These are phyloP conservation scores for Neoscytalidium dimidiatum DNA, from an alignment of 2,329 filamentous ascomycete genomes.

Conservation along the genomic window DNA sequence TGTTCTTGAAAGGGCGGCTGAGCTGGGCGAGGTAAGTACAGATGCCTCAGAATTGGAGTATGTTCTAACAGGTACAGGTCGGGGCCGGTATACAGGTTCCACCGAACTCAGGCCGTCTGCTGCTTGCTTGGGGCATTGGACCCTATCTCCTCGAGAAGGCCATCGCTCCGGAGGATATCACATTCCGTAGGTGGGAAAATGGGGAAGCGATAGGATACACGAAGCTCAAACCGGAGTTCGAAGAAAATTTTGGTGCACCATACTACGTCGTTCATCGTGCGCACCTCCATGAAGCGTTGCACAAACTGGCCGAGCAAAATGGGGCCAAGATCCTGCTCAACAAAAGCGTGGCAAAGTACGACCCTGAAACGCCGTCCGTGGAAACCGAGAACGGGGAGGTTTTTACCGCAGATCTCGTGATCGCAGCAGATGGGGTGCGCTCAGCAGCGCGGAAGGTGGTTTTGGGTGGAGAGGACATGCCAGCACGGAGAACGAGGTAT, in stretches of 20 bases:
- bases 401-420: constrained; percentile 35
- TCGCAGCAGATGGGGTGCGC: constrained; percentile 49
- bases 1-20: constrained; percentile 36
- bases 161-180: constrained; percentile 46
- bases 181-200: constrained; percentile 55
- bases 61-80: constrained; percentile 14
- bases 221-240: constrained; percentile 55
- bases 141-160: constrained; percentile 22
- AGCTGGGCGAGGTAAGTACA: constrained; percentile 32
- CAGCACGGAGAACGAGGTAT: constrained; percentile 59
- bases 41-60: too few relatives aligned
- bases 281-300: constrained; percentile 25
- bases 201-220: constrained; percentile 48
- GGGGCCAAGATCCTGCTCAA: constrained; percentile 23
- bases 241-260: constrained; percentile 29
- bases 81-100: constrained; percentile 21
- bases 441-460: constrained; percentile 36
- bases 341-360: constrained; percentile 22
- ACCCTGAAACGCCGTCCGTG: constrained; percentile 18
- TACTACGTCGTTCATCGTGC: constrained; percentile 29
- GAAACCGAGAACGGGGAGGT: constrained; percentile 42
- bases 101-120: constrained; percentile 39
- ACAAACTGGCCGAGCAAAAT: constrained; percentile 22
- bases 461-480: constrained; percentile 23
- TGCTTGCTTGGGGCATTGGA: constrained; percentile 49